Conservation (phyloP, 352 stramenopile species). For the Phytophthora pseudosyringae region DNA sequence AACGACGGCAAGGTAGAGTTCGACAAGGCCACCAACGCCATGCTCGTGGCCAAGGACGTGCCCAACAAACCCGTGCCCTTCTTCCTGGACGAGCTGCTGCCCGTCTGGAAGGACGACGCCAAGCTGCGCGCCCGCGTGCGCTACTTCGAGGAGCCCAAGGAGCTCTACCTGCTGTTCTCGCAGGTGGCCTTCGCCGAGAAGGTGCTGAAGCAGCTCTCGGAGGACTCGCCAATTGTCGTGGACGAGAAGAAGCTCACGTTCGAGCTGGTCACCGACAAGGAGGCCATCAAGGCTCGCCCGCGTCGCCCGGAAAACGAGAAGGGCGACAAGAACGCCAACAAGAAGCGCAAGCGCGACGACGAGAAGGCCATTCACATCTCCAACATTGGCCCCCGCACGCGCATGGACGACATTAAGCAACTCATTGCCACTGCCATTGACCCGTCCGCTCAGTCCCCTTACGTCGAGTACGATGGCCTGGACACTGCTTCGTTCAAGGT, state of each 20-base stretch:
- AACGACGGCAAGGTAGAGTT: slow-evolving; percentile 82
- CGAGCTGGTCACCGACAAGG: slow-evolving; percentile 77
- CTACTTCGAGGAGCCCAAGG: slow-evolving; percentile 64
- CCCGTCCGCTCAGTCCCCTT: slow-evolving; percentile 57
- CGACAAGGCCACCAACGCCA: slow-evolving; percentile 80
- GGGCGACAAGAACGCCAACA: slow-evolving; percentile 60
- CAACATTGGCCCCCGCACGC: slow-evolving; percentile 75
- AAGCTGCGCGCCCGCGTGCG: slow-evolving; percentile 75
- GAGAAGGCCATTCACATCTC: slow-evolving; percentile 86
- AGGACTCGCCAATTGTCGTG: slow-evolving; percentile 55
- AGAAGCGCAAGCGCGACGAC: slow-evolving; percentile 79
- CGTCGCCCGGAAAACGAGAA: slow-evolving; percentile 48
- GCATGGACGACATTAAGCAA: slow-evolving; percentile 87
- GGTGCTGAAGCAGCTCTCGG: slow-evolving; percentile 50
- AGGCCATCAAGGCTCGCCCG: slow-evolving; percentile 73
- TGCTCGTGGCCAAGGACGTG: slow-evolving; percentile 87
- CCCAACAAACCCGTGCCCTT: slow-evolving; percentile 71
- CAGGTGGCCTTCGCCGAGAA: slow-evolving; percentile 72
- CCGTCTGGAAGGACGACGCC: slow-evolving; percentile 73
- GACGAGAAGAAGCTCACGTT: slow-evolving; percentile 74
- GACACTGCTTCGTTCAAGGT: slow-evolving; percentile 79
- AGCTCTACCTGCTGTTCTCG: slow-evolving; percentile 85
- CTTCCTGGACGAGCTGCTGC: slow-evolving; percentile 75
- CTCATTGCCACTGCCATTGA: slow-evolving; percentile 66
- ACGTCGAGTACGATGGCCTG: slow-evolving; percentile 84